Base-by-base conservation (phyloP, 1,284 basidiomycete genomes). In the Cryptococcus deneoformans region DNA sequence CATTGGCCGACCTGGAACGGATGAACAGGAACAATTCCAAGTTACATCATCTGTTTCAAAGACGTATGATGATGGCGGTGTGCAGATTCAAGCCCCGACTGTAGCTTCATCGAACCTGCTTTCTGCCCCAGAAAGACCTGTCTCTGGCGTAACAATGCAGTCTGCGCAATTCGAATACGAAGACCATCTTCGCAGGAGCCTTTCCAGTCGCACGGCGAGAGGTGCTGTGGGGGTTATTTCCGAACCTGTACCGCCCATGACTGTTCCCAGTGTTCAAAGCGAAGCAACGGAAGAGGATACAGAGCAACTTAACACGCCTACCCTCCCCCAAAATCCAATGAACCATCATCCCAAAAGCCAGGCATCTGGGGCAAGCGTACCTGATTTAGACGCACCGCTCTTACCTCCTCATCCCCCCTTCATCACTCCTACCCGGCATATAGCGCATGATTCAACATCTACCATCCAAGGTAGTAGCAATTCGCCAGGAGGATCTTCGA, bases 81-180 rank as follows among this genome's bases (percentile, higher is more conserved):
- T 14, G 10, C 46, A 47, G 6, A 14, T 29, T 36, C 20, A 20
- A 47, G 46, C 46, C 34, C 3, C 9, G 14, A 20, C 46, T 34
- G 43, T 24, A 16, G 43, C 34, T 35, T 37, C 16, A 14, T n/a
- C 50, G 5, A 56, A 59, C n/a, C 37, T 54, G 39, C 59, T 65
- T 46, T 49, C 50, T 8, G 57, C 59, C 3, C 60, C 60, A 2
- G 70, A 72, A 35, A 66, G 75, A 49, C 63, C 75, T 0, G 43
- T 57, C 0, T 77, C 75, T 2, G 61, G 75, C 8, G 66, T 51
- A 16, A 76, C 74, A 0, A 63, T 64, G 46, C 64, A 60, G 2
- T 77, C 75, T 2, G 62, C 60, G 2, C 67, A 58, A 49, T 77
- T 76, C 55, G 74, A 77, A 56, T 77, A 72, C 54, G 73, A 75